These are phyloP conservation scores for Pseudevernia furfuracea DNA, from an alignment of 495 filamentous ascomycete species.

Conservation along the genomic window DNA sequence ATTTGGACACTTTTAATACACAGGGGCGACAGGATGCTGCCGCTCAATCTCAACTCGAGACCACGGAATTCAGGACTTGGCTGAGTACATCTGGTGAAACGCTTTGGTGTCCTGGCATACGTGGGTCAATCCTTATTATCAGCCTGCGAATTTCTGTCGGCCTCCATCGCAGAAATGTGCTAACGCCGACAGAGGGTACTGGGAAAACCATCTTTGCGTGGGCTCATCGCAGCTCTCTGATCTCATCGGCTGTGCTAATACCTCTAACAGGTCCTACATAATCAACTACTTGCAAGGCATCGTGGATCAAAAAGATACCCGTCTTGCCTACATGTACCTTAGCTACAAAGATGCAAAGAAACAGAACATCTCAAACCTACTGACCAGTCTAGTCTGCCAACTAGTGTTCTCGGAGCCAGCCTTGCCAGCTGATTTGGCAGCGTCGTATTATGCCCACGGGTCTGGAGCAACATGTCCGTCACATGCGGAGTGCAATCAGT, in stretches of 20 bases:
- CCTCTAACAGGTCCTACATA: neutral
- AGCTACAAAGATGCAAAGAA: constrained; percentile 4
- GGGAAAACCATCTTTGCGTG: neutral
- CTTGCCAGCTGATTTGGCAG: neutral
- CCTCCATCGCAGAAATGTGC: neutral
- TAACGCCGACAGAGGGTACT: neutral
- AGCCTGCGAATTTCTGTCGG: neutral
- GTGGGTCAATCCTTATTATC: neutral
- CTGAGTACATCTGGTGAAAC: neutral
- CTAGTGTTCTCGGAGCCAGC: neutral
- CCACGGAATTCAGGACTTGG: neutral
- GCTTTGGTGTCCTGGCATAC: constrained; percentile 1
- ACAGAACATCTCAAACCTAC: neutral
- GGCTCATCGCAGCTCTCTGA: neutral
- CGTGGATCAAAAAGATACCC: neutral
- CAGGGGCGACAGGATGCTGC: neutral
- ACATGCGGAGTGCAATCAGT: neutral
- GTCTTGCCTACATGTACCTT: neutral
- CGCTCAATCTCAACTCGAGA: neutral
- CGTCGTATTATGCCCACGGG: neutral
- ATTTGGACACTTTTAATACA: neutral
- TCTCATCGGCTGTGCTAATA: neutral
- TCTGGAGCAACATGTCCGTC: neutral
- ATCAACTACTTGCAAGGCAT: neutral
- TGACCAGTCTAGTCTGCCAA: neutral